These are phyloP conservation scores for Plectosphaerella sp. DNA, from an alignment of 2,329 filamentous ascomycete species.

Conservation along the genomic window DNA sequence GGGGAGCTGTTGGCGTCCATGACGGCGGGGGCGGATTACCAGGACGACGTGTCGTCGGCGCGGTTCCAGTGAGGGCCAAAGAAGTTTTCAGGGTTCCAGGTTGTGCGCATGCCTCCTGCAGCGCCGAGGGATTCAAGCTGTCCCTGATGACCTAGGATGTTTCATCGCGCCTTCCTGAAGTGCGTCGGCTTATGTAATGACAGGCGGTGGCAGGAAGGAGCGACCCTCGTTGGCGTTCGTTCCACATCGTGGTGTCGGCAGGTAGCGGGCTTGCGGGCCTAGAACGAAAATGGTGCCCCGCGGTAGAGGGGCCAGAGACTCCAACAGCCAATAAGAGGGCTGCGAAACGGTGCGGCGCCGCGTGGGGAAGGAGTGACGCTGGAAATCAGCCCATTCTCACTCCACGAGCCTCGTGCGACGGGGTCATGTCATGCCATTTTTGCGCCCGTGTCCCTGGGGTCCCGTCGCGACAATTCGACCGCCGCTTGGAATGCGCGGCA, in stretches of 20 bases:
- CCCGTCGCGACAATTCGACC: not conserved
- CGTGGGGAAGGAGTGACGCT: constrained; percentile 2
- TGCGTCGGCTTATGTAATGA: too few relatives aligned
- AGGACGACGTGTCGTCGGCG: too few relatives aligned
- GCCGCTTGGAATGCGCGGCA: not conserved
- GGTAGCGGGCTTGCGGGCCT: not conserved
- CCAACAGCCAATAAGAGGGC: not conserved
- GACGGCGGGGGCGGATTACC: not conserved
- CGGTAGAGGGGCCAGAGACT: not conserved
- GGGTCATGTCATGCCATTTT: constrained; percentile 4
- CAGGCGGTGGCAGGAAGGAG: too few relatives aligned
- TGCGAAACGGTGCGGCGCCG: not conserved
- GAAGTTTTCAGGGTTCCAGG: too few relatives aligned
- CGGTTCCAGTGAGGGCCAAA: too few relatives aligned
- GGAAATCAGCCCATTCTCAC: constrained; percentile 6
- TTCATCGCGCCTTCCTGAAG: too few relatives aligned
- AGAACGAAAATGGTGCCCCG: not conserved
- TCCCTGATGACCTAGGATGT: too few relatives aligned
- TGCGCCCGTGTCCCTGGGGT: not conserved
- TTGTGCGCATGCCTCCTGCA: too few relatives aligned
- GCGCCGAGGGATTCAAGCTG: too few relatives aligned
- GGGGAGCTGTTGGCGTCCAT: constrained; percentile 1
- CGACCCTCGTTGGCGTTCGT: too few relatives aligned
- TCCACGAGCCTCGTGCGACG: constrained; percentile 2
- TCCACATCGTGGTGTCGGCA: too few relatives aligned